A percentile compares a stretch with the other conserved stretches of the same genome.
phyloP scores from a whole-genome alignment of 169 alveolate genomes.

The Cytauxzoon felis region DNA sequence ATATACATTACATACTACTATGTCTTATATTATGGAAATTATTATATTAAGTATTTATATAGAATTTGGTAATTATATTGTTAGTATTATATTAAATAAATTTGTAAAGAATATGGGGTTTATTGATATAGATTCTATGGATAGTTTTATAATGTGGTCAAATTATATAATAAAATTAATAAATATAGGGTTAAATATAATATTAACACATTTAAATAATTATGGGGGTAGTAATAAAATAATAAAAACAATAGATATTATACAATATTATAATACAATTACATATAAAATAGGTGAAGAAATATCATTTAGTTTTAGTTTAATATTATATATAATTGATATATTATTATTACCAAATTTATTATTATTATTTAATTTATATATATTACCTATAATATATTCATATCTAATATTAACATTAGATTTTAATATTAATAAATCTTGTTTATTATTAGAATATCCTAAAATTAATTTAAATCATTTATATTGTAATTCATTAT shows the following conservation, averaged over 20 bases:
- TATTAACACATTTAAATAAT: conserved; percentile 63
- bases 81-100: conserved; percentile 27
- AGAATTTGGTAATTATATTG: conserved; percentile 59
- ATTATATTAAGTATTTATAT: conserved; percentile 51
- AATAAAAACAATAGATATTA: conserved; percentile 24
- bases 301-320: conserved; percentile 44
- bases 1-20: conserved; percentile 33
- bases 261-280: conserved; percentile 9
- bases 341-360: conserved; percentile 33
- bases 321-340: conserved; percentile 31
- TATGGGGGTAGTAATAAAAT: conserved; percentile 68
- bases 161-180: conserved; percentile 31
- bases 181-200: conserved; percentile 53
- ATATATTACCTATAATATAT: conserved; percentile 25
- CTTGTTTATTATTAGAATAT: conserved; percentile 4
- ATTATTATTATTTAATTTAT: conserved; percentile 1
- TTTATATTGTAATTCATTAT: conserved; percentile 22
- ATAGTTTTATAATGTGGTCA: conserved; percentile 52
- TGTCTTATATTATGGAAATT: conserved; percentile 30
- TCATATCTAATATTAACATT: conserved; percentile 23
- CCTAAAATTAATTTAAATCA: conserved; percentile 15
- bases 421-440: conserved; percentile 9
- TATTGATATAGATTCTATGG: conserved; percentile 42
- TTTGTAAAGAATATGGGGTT: conserved; percentile 42
- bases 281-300: conserved; percentile 60